Conservation (phyloP, 1,284 basidiomycete species). For the Naganishia sp. region DNA sequence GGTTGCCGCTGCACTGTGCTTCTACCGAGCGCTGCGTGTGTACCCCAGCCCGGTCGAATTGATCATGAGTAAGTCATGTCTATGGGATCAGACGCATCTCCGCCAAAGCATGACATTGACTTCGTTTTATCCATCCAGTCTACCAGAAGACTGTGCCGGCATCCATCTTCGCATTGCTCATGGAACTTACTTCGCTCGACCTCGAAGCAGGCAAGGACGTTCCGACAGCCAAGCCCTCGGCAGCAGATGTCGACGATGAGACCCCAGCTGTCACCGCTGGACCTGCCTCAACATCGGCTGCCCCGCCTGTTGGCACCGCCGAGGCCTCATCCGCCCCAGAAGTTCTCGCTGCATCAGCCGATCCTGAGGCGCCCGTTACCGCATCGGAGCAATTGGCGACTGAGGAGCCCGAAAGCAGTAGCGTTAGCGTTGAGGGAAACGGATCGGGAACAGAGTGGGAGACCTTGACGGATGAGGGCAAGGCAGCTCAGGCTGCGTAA, state of each 20-base stretch:
- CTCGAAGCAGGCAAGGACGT: constrained; percentile 59
- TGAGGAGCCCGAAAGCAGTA: constrained; percentile 19
- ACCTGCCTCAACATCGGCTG: constrained; percentile 36
- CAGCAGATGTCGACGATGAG: constrained; percentile 44
- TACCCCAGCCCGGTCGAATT: constrained; percentile 92
- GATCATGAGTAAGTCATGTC: constrained; percentile 62
- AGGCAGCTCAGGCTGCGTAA: constrained; percentile 11
- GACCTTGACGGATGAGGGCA: constrained; percentile 26
- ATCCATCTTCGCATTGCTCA: constrained; percentile 83
- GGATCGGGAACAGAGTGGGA: constrained; percentile 28
- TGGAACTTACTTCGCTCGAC: constrained; percentile 84
- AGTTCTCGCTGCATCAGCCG: constrained; percentile 11
- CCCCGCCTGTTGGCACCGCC: constrained; percentile 45
- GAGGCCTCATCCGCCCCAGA: constrained; percentile 19
- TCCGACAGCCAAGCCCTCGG: constrained; percentile 24
- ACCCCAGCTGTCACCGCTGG: constrained; percentile 54
- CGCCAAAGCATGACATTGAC: not conserved
- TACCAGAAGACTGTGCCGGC: constrained; percentile 86
- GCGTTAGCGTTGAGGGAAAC: constrained; percentile 11
- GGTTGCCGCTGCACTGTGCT: constrained; percentile 79
- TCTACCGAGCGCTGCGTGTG: constrained; percentile 90
- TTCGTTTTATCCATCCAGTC: constrained; percentile 51
- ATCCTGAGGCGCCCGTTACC: constrained; percentile 5
- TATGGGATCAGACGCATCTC: no score
- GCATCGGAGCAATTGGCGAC: constrained; percentile 1